Base-by-base conservation (phyloP, 78 protist species). In the Salpingoeca rosetta region DNA sequence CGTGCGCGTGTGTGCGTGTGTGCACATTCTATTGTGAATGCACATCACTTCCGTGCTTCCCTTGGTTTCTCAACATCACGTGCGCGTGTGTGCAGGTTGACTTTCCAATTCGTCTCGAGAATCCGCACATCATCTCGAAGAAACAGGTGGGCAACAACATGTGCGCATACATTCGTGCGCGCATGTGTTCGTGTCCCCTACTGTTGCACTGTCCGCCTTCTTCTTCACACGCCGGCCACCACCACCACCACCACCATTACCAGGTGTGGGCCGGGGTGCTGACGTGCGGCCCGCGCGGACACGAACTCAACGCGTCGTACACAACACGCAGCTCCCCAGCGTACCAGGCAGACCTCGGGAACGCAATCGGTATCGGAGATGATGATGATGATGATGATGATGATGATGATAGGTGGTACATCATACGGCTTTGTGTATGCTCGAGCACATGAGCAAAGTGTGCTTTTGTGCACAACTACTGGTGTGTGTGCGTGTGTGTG, bases 261-360 rank as follows among this genome's bases (percentile, higher is more conserved):
- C n/a, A n/a, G 74, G 36, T 92, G 1, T 85, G 92, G 88, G 86
- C 77, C 27, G 88, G 90, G 24, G 93, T 90, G 37, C 7, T 94
- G 11, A 36, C 84, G 0, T 0, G 0, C 3, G 91, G 89, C 0
- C 91, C 93, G 17, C 0, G 42, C 27, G 76, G 84, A 0, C 43
- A 0, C 0, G 79, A 76, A 22, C 82, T 97, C 73, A 89, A 88
- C 82, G 81, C 91, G 57, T 39, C 90, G 3, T 95, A 45, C 84
- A 44, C 74, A 3, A 57, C 44, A 22, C 84, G 98, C 0, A 44
- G 44, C 31, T 41, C 1, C 25, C 40, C 76, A 2, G 85, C 25
- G 24, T 94, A 94, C 91, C 80, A 57, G 74, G 57, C 42, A 56
- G 96, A 93, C 51, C 87, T 96, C 28, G 98, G 98, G 35, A 72